These are phyloP conservation scores for Gynandropsis gynandra DNA, from an alignment of 345 rosid genomes.

Conservation along the genomic window DNA sequence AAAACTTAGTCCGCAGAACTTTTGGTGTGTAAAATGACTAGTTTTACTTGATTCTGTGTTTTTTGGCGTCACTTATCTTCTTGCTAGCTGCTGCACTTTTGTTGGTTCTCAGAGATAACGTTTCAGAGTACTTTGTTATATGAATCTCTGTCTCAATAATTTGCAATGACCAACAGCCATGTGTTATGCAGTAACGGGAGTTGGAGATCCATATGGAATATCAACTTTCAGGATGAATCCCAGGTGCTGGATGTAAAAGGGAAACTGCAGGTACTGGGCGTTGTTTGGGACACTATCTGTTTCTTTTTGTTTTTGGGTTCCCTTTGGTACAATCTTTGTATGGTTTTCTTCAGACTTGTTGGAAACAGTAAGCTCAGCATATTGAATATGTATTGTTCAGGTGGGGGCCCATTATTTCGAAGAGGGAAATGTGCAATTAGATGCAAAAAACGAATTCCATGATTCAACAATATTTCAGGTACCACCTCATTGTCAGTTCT, in stretches of 20 bases:
- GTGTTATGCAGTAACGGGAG: slow-evolving; percentile 66
- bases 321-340: slow-evolving; percentile 7
- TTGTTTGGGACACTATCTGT: background rate
- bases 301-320: background rate
- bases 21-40: slow-evolving; percentile 51
- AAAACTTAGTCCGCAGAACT: slow-evolving; percentile 86
- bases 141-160: background rate
- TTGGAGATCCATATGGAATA: slow-evolving; percentile 89
- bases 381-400: slow-evolving; percentile 31
- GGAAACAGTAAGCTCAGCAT: slow-evolving; percentile 7
- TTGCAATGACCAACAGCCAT: slow-evolving; percentile 14
- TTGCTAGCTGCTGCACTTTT: background rate
- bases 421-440: slow-evolving; percentile 98
- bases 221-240: slow-evolving; percentile 70
- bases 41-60: slow-evolving; percentile 13
- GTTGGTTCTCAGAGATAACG: background rate
- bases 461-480: slow-evolving; percentile 91
- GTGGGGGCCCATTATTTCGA: slow-evolving; percentile 97
- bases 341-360: background rate
- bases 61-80: background rate
- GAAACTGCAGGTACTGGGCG: slow-evolving; percentile 59
- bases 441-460: slow-evolving; percentile 74
- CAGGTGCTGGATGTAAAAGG: slow-evolving; percentile 70
- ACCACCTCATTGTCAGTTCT: background rate
- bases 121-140: background rate